A percentile compares a stretch with the other conserved stretches of the same genome.
These are phyloP conservation scores for Marasmius fiardii DNA, from an alignment of 1,284 basidiomycete genomes.

Conservation along the genomic window DNA sequence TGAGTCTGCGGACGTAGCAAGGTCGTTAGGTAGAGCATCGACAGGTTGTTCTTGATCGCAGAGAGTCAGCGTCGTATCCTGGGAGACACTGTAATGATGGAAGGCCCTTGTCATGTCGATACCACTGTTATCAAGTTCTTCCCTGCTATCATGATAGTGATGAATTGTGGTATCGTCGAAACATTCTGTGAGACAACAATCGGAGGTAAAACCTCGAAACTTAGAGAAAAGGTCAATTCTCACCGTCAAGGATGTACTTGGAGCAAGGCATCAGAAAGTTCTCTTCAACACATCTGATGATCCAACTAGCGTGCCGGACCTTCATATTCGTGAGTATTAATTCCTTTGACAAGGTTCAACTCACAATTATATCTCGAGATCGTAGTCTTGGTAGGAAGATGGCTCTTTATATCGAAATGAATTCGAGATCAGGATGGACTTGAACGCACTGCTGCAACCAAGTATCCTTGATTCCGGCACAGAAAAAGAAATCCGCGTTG, in stretches of 20 bases:
- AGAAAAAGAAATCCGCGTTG: conserved; percentile 12
- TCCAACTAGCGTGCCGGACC: conserved; percentile 12
- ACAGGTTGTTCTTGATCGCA: too few species aligned
- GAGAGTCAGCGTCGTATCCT: too few species aligned
- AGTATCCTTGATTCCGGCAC: conserved; percentile 8
- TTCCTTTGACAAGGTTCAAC: neutral
- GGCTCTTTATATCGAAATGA: neutral
- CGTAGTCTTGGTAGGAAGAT: conserved; percentile 1
- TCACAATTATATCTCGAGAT: conserved; percentile 8
- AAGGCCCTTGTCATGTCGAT: too few species aligned
- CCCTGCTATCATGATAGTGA: too few species aligned
- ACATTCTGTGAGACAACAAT: neutral
- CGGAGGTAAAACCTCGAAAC: neutral
- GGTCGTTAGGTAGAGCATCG: too few species aligned
- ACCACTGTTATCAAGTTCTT: too few species aligned
- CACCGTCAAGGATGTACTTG: conserved; percentile 12
- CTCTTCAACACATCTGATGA: conserved; percentile 5
- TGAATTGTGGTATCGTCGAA: neutral
- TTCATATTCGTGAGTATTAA: too few species aligned
- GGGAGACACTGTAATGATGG: too few species aligned
- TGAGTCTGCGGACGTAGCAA: too few species aligned
- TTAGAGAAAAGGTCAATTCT: neutral
- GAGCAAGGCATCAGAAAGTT: conserved; percentile 5
- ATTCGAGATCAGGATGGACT: too few species aligned
- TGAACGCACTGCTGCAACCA: conserved; percentile 8